phyloP scores from a whole-genome alignment of 2,329 filamentous ascomycete species.

The Colletotrichum falcatum region DNA sequence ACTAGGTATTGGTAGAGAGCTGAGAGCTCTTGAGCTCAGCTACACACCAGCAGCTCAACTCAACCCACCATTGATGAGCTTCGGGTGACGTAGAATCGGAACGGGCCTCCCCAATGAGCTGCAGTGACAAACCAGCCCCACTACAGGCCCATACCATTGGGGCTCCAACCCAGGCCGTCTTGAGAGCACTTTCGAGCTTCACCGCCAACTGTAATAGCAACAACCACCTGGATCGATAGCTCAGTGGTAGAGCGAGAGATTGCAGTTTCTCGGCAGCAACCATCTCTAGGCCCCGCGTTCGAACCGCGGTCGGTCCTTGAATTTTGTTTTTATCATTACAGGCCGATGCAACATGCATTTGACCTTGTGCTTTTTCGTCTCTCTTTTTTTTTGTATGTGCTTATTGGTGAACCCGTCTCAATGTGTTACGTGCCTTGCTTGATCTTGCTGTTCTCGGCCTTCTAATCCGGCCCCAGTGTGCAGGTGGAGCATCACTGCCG shows the following conservation, averaged over 20 bases:
- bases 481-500: conserved; percentile 13
- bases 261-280: conserved; percentile 15
- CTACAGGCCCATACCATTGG: conserved; percentile 25
- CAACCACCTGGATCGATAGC: conserved; percentile 38
- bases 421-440: background rate
- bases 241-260: conserved; percentile 42
- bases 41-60: background rate
- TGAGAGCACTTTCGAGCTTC: rapidly evolving
- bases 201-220: background rate
- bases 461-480: conserved; percentile 10
- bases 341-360: too few relatives aligned
- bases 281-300: conserved; percentile 42
- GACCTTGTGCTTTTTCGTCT: background rate
- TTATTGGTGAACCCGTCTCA: background rate
- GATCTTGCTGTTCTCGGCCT: background rate
- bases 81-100: conserved; percentile 30
- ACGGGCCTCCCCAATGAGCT: conserved; percentile 22
- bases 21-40: conserved; percentile 11
- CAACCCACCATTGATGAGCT: conserved; percentile 27
- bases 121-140: conserved; percentile 21
- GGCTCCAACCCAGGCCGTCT: conserved; percentile 2
- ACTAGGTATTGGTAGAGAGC: background rate
- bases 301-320: conserved; percentile 40
- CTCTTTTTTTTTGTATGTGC: background rate
- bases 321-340: conserved; percentile 4